phyloP scores from a whole-genome alignment of 164 flowering plant species.

The Cinnamomum chago region DNA sequence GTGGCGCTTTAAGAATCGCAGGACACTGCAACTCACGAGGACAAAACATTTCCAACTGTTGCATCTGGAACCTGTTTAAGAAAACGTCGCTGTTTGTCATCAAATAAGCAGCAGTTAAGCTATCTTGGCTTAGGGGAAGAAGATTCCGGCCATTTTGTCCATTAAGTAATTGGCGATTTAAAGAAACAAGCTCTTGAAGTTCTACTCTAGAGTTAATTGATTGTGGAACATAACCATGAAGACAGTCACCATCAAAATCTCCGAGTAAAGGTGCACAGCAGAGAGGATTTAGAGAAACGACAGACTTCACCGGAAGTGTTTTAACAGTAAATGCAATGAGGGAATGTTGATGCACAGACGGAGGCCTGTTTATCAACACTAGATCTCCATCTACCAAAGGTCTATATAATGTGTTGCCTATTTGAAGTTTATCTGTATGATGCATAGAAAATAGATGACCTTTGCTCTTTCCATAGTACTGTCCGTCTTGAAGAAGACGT shows the following conservation, averaged over 20 bases:
- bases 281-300: conserved; percentile 74
- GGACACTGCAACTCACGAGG: conserved; percentile 31
- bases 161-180: conserved; percentile 58
- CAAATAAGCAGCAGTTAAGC: conserved; percentile 70
- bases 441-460: conserved; percentile 30
- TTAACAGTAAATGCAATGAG: conserved; percentile 64
- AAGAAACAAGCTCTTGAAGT: conserved; percentile 68
- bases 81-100: conserved; percentile 41
- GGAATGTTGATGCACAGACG: conserved; percentile 89
- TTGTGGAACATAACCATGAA: conserved; percentile 89
- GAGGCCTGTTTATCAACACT: conserved; percentile 82
- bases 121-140: conserved; percentile 74
- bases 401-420: conserved; percentile 57
- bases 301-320: conserved; percentile 57
- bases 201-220: conserved; percentile 66
- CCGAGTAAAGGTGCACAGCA: conserved; percentile 81
- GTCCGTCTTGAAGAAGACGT: conserved; percentile 46
- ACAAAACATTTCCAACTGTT: conserved; percentile 77
- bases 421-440: conserved; percentile 24
- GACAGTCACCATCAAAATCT: conserved; percentile 96
- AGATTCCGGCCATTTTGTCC: conserved; percentile 76
- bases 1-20: conserved; percentile 45
- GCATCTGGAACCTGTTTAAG: conserved; percentile 47
- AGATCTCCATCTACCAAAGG: conserved; percentile 74
- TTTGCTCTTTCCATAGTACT: conserved; percentile 41